Conservation (phyloP, 2,329 filamentous ascomycete species). For the Aspergillus pseudoglaucus region DNA sequence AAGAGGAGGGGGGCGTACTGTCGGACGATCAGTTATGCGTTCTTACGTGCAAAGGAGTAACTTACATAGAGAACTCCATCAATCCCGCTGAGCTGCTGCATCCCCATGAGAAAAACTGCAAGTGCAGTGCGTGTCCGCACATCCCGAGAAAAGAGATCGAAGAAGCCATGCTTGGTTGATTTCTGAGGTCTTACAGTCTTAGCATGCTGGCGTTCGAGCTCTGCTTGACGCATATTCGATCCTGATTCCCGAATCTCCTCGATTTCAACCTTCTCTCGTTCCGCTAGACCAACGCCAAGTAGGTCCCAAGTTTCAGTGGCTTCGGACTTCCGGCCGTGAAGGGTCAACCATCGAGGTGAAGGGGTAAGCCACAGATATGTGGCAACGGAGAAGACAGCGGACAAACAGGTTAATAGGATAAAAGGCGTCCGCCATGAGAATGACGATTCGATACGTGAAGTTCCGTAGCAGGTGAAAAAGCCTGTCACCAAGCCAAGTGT, state of each 20-base stretch:
- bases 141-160: constrained; percentile 32
- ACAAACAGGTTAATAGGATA: constrained; percentile 41
- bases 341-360: constrained; percentile 54
- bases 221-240: not conserved
- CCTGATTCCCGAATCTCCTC: constrained; percentile 13
- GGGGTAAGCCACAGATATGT: constrained; percentile 44
- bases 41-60: constrained; percentile 1
- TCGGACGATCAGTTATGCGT: not conserved
- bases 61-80: constrained; percentile 56
- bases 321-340: constrained; percentile 42
- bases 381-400: constrained; percentile 32
- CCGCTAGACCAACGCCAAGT: constrained; percentile 40
- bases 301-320: constrained; percentile 39
- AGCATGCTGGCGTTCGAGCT: not conserved
- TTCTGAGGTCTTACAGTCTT: not conserved
- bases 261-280: constrained; percentile 46
- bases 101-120: constrained; percentile 52
- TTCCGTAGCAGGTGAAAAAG: constrained; percentile 57
- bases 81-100: constrained; percentile 57
- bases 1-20: constrained; percentile 58
- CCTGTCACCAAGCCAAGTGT: constrained; percentile 48
- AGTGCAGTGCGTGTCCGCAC: constrained; percentile 46
- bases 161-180: constrained; percentile 15
- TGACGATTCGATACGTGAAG: constrained; percentile 40
- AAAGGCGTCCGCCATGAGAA: constrained; percentile 54